Base-by-base conservation (phyloP, 140 eudicot species). In the Ambrosia hybrid region DNA sequence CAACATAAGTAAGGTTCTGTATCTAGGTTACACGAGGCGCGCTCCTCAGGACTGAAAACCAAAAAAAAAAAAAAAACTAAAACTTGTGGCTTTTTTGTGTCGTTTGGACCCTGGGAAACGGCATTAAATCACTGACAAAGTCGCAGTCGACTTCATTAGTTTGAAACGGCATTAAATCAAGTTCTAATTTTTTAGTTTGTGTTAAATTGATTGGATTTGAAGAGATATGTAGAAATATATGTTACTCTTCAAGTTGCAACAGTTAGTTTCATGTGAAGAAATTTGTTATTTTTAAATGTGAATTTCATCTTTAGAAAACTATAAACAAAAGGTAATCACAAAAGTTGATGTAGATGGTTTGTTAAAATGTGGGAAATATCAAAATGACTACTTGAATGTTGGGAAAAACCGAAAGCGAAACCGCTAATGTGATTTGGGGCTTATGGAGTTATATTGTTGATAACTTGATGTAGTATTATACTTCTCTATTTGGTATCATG, bases 381-480 rank as follows among this genome's bases (percentile, higher is more conserved):
- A 10, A 67, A 46, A 21, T 16, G 39, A 58, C 57, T 43, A 37
- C 5, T 17, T 71, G 13, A 38, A 70, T 17, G 1, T 13, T 51
- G 52, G 10, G 53, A 17, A n/a, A 39, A 36, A 64, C 15, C 16
- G 9, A 43, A 30, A 60, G 9, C 58, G 26, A 45, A 21, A 56
- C 43, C 49, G 43, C 67, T 58, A 12, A 14, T 30, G 37, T 60
- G 10, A 36, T 14, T 48, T 61, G 57, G 68, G 76, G 68, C 56
- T 39, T 43, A 9, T 67, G 72, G 5, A 33, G 2, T 68, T 68
- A 51, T 13, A 30, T n/a, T 46, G 15, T 66, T 17, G n/a, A 16
- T 66, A 66, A 21, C 30, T 21, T 21, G 30, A 21, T 21, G 30
- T 21, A 21, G 30, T 21, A 21, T 21, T 21, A 65, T 65, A n/a